Base-by-base conservation (phyloP, 306 rosid species). In the Rubus parviflorus region DNA sequence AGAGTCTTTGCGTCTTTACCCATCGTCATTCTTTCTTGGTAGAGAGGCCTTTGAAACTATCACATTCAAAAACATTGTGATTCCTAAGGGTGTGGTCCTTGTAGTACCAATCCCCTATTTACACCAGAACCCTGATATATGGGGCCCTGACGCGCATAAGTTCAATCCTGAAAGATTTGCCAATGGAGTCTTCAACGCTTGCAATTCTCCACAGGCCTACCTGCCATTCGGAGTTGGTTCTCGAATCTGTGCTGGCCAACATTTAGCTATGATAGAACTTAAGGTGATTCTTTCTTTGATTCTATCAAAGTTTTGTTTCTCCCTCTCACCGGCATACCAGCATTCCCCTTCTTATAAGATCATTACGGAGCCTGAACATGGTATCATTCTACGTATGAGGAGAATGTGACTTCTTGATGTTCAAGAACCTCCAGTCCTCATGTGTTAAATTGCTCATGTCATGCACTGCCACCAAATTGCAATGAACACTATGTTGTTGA, bases 91-190 rank as follows among this genome's bases (percentile, higher is more conserved):
- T 14, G 75, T 77, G 62, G 83, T 73, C 72, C 70, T 87, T 57
- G 82, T 82, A 74, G 84, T 85, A 67, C 88, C 91, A 4, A 13
- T 85, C 17, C 51, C 86, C 7, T 5, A 84, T 15, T 20, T 88
- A 68, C 89, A 87, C 17, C 92, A 82, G 7, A 85, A 86, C 57
- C 74, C 78, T 37, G 60, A 73, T 13, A 12, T 85, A 9, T 92
- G 92, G 96, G 96, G 94, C 0, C 71, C 83, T 54, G 88, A 89
- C 67, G 90, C 90, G 8, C 78, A 69, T 80, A 57, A 23, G 14
- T 93, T 89, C 88, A 83, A 93, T 72, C 94, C 90, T 0, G 77
- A 85, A 20, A 87, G 94, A 80, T 93, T 88, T 74, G 64, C 76
- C 56, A 83, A 82, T 75, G 94, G 97, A 12, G 67, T 89, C 37